Base-by-base conservation (phyloP, 148 eudicot genomes). In the Dysphania ambrosioides region DNA sequence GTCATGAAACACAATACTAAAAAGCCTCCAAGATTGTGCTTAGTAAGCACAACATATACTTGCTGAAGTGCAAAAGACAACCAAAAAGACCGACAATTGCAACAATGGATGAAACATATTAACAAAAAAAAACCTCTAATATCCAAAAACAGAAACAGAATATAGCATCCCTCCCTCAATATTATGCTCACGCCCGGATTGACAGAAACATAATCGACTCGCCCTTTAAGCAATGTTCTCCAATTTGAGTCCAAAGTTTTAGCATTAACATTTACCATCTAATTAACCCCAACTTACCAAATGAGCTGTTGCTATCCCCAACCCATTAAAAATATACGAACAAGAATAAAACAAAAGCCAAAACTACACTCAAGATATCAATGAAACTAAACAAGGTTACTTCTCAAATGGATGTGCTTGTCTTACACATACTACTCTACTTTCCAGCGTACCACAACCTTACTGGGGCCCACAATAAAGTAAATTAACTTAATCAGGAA, bases 401-500 rank as follows among this genome's bases (percentile, higher is more conserved):
- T 63, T 31, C 41, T 27, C 35, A 18, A 47, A 16, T 15, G 16
- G 53, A 47, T 47, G 16, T 47, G 53, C 47, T 42, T 42, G 47
- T 42, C 47, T n/a, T n/a, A n/a, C n/a, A n/a, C 47, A 42, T 42
- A 15, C 21, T 47, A 16, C n/a, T n/a, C n/a, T 47, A 47, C 19
- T 21, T 47, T 47, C 23, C 68, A 26, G 32, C 42, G 13, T 47
- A 0, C n/a, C 68, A 76, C 0, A 59, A 59, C 10, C 67, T 59
- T 41, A 41, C 21, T 68, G 23, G 73, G 73, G n/a, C n/a, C 42
- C 66, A 75, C 72, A 27, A 21, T 27, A 72, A 4, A 35, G 29
- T 24, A 13, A 31, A 11, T n/a, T n/a, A 24, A 6, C 27, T 8
- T 32, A 47, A 51, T 23, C 35, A 47, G 59, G 59, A 40, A 42